Evolutionary conservation across 495 filamentous ascomycete species (phyloP).

Genomic region (Penicillium tannophilum): DNA sequence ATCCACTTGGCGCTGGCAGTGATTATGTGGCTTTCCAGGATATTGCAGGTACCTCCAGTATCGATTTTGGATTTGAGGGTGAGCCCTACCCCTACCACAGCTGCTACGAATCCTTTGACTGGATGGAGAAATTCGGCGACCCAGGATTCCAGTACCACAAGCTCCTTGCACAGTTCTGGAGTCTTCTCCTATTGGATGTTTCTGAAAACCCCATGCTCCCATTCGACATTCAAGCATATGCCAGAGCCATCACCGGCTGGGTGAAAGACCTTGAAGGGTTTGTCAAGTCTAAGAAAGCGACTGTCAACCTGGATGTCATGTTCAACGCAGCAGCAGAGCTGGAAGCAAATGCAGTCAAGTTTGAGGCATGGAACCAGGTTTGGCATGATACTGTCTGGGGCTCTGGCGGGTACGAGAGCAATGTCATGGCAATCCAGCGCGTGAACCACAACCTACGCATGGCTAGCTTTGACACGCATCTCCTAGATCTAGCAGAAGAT

Average conservation of each 20-base stretch:
- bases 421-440: constrained; percentile 61
- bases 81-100: constrained; percentile 73
- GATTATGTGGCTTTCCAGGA: constrained; percentile 93
- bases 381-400: constrained; percentile 72
- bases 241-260: constrained; percentile 60
- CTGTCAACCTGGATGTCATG: constrained; percentile 60
- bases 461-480: constrained; percentile 77
- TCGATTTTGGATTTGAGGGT: constrained; percentile 82
- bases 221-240: constrained; percentile 81
- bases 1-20: constrained; percentile 74
- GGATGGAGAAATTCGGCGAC: constrained; percentile 78
- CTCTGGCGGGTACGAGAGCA: constrained; percentile 69
- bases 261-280: constrained; percentile 67
- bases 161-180: constrained; percentile 75
- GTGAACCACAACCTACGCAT: constrained; percentile 71
- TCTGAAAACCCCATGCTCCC: constrained; percentile 79
- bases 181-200: constrained; percentile 82
- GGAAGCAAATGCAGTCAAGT: constrained; percentile 57
- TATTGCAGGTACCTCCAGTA: constrained; percentile 85
- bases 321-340: constrained; percentile 63
- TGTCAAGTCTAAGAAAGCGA: constrained; percentile 54
- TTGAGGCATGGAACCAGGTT: constrained; percentile 69
- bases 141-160: constrained; percentile 82
- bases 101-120: constrained; percentile 87
- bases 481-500: constrained; percentile 70